Conservation (phyloP, 2,329 filamentous ascomycete genomes). For the Pseudomassariella vexata region DNA sequence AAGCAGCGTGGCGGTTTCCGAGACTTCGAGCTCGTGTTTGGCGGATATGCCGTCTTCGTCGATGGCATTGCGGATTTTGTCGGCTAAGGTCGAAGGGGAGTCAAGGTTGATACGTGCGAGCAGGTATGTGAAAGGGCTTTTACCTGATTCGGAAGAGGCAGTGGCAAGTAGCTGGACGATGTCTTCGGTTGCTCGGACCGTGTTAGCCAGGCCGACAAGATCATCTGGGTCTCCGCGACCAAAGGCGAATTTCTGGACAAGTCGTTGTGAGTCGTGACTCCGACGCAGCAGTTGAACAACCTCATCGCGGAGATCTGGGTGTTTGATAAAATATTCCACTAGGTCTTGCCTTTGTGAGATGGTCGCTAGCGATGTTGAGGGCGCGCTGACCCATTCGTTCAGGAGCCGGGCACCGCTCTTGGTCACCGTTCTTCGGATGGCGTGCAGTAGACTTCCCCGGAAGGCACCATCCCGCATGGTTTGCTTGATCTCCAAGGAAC, state of each 20-base stretch:
- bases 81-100: slow-evolving; percentile 62
- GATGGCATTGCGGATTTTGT: slow-evolving; percentile 69
- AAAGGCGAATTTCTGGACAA: slow-evolving; percentile 91
- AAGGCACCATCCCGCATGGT: slow-evolving; percentile 76
- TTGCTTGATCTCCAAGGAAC: slow-evolving; percentile 80
- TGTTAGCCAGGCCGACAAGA: slow-evolving; percentile 74
- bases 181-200: slow-evolving; percentile 67
- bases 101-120: slow-evolving; percentile 56
- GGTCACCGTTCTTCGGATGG: slow-evolving; percentile 83
- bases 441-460: slow-evolving; percentile 81
- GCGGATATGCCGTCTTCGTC: slow-evolving; percentile 87
- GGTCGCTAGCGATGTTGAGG: slow-evolving; percentile 76
- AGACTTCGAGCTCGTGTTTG: slow-evolving; percentile 72
- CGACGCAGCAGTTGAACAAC: slow-evolving; percentile 63
- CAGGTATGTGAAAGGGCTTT: slow-evolving; percentile 14
- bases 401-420: slow-evolving; percentile 84
- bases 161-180: slow-evolving; percentile 47
- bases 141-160: neutral
- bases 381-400: slow-evolving; percentile 80
- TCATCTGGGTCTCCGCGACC: slow-evolving; percentile 91
- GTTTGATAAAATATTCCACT: slow-evolving; percentile 66
- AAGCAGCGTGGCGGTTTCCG: slow-evolving; percentile 63
- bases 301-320: slow-evolving; percentile 63
- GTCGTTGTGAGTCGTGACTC: slow-evolving; percentile 79
- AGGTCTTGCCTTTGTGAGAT: slow-evolving; percentile 79